phyloP scores from a whole-genome alignment of 495 filamentous ascomycete species.

The Xylaria castorea region DNA sequence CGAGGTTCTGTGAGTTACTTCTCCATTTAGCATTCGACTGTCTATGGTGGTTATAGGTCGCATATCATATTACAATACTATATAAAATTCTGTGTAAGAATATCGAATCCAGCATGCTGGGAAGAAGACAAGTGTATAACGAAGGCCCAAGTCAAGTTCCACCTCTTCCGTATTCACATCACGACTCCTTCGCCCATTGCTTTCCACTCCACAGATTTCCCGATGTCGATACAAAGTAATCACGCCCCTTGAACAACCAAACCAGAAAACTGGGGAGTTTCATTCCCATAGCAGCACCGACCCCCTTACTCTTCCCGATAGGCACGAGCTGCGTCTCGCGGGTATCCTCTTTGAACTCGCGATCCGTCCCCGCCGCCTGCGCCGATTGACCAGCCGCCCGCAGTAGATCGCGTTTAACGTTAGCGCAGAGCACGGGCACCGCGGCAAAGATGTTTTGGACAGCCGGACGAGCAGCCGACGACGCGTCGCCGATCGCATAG shows the following conservation, averaged over 20 bases:
- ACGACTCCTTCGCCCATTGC: constrained; percentile 58
- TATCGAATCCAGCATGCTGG: neutral
- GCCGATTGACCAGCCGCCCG: constrained; percentile 38
- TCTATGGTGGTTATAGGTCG: neutral
- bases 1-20: constrained; percentile 2
- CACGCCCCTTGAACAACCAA: constrained; percentile 66
- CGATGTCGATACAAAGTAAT: constrained; percentile 64
- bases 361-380: constrained; percentile 30
- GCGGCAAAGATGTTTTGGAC: constrained; percentile 38
- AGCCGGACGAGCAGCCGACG: constrained; percentile 39
- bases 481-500: constrained; percentile 47
- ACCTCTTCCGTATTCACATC: neutral
- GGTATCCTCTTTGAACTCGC: constrained; percentile 47
- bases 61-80: neutral
- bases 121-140: neutral
- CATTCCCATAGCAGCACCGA: constrained; percentile 63
- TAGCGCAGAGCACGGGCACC: constrained; percentile 43
- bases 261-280: constrained; percentile 61
- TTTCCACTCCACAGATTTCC: constrained; percentile 57
- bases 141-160: neutral
- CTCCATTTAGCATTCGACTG: neutral
- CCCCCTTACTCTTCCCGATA: constrained; percentile 56
- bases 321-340: constrained; percentile 60
- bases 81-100: neutral
- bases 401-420: constrained; percentile 43